These are phyloP conservation scores for Phialophora expanda DNA, from an alignment of 2,329 filamentous ascomycete species.

Conservation along the genomic window DNA sequence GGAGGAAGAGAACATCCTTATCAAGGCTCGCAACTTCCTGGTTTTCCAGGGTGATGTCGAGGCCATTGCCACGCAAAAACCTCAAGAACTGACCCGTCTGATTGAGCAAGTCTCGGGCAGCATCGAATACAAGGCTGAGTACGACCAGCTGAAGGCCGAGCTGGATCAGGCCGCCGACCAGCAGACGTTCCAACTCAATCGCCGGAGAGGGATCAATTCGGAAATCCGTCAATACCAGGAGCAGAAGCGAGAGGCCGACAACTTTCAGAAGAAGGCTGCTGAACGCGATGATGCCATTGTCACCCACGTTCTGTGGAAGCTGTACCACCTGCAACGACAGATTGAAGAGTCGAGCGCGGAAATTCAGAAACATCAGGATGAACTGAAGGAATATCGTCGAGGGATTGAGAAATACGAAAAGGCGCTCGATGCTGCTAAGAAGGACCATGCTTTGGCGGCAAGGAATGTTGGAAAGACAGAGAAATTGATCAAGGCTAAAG, in stretches of 20 bases:
- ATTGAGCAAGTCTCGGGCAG: slow-evolving; percentile 98
- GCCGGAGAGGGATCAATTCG: slow-evolving; percentile 91
- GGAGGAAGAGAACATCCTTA: slow-evolving; percentile 92
- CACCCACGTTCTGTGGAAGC: slow-evolving; percentile 92
- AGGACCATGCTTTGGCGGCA: slow-evolving; percentile 77
- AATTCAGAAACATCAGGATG: slow-evolving; percentile 92
- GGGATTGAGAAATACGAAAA: slow-evolving; percentile 84
- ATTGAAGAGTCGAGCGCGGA: slow-evolving; percentile 90
- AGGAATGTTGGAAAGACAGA: slow-evolving; percentile 82
- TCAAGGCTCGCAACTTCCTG: slow-evolving; percentile 96
- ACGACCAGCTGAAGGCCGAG: slow-evolving; percentile 86
- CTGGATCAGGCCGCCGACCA: slow-evolving; percentile 86
- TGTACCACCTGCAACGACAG: slow-evolving; percentile 90
- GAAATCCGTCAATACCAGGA: slow-evolving; percentile 98
- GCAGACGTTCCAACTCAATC: slow-evolving; percentile 83
- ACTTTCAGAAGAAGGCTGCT: slow-evolving; percentile 86
- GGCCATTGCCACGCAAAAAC: slow-evolving; percentile 92
- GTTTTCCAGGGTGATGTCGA: slow-evolving; percentile 99
- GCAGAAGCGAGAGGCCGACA: slow-evolving; percentile 94
- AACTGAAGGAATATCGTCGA: slow-evolving; percentile 88
- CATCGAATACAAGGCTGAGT: slow-evolving; percentile 90
- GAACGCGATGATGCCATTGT: slow-evolving; percentile 91
- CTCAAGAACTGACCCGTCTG: slow-evolving; percentile 87
- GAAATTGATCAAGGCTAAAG: slow-evolving; percentile 80
- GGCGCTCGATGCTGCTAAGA: slow-evolving; percentile 78